Evolutionary conservation across 768 basidiomycete genomes (phyloP), one percentile per base, ranked within the genome.

Genomic region (Suillus bovinus): DNA sequence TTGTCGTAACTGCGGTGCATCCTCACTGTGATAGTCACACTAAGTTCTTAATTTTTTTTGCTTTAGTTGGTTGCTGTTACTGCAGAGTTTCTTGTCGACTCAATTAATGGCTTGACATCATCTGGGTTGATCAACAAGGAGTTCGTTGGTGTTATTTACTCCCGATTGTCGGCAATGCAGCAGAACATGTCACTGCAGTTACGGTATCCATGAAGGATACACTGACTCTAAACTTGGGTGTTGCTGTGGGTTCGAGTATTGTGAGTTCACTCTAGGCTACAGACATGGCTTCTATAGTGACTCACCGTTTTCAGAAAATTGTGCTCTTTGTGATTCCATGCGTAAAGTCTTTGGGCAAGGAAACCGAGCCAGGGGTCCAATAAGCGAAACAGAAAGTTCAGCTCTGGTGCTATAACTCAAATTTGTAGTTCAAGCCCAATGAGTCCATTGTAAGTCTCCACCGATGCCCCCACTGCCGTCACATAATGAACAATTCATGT

Each of bases 131-230:
- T 99, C 59, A 84, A 79, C 63, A 84, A 86, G 63, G 91, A 91
- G 72, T 99, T 94, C 70, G 88, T 97, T 64, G 94, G 93, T 17
- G 74, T 97, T 44, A 90, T 90, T 66, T 79, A 17, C 82, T 99
- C 11, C 96, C 96, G 7, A 94, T 97, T 41, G 94, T 95, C 17
- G 92, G 93, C 20, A 94, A 94, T 70, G 90, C 93, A 5, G 93
- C 91, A 60, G 95, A 97, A 70, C 94, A 96, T 70, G 89, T n/a
- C 52, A 97, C 94, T 3, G 94, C 95, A 17, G 93, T 97, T 34
- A 89, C 89, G 1, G 94, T 95, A 7, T 92, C 94, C 0, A 89
- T 93, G 62, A 96, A 96, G 76, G 86, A 89, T 74, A 94, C 96
- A 73, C 77, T 97, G n/a, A n/a, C n/a, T n/a, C n/a, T n/a, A n/a